Evolutionary conservation across 139 green algal species (phyloP).

Genomic region (Zygnema circumcarinatum): DNA sequence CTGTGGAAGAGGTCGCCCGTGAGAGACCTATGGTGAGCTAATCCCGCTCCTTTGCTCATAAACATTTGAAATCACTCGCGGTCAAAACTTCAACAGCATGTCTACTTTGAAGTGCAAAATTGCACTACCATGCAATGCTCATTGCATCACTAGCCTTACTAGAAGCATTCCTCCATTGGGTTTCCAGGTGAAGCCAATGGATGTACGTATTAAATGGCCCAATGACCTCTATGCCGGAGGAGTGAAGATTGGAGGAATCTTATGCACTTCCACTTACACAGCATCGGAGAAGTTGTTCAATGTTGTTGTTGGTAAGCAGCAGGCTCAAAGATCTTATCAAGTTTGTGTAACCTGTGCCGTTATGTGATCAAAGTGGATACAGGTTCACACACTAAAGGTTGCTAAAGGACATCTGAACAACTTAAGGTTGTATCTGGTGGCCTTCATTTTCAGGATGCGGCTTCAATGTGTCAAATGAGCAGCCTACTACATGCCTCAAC

Average conservation of each 20-base stretch:
- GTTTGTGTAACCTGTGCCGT: not conserved
- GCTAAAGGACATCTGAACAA: not conserved
- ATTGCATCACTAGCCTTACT: too few relatives aligned
- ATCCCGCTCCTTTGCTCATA: not conserved
- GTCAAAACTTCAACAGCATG: not conserved
- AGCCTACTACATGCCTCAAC: conserved; percentile 90
- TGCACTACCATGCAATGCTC: too few relatives aligned
- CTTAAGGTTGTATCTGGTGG: not conserved
- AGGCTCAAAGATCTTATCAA: not conserved
- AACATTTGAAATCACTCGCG: not conserved
- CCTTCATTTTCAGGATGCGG: conserved; percentile 70
- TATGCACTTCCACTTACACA: conserved; percentile 86
- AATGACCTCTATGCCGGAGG: conserved; percentile 88
- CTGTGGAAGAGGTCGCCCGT: conserved; percentile 64
- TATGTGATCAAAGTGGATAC: not conserved
- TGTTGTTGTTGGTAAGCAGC: conserved; percentile 68
- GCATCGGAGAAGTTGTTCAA: conserved; percentile 68
- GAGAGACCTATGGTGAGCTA: conserved; percentile 16
- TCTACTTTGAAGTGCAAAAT: not conserved
- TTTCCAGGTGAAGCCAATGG: not conserved
- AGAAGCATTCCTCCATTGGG: too few relatives aligned
- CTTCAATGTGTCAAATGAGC: conserved; percentile 87
- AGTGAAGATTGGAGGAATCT: conserved; percentile 88
- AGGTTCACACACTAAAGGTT: not conserved
- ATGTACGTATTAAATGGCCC: conserved; percentile 94